Evolutionary conservation across 805 yeast genomes (phyloP).

Genomic region (Nakazawaea holstii): DNA sequence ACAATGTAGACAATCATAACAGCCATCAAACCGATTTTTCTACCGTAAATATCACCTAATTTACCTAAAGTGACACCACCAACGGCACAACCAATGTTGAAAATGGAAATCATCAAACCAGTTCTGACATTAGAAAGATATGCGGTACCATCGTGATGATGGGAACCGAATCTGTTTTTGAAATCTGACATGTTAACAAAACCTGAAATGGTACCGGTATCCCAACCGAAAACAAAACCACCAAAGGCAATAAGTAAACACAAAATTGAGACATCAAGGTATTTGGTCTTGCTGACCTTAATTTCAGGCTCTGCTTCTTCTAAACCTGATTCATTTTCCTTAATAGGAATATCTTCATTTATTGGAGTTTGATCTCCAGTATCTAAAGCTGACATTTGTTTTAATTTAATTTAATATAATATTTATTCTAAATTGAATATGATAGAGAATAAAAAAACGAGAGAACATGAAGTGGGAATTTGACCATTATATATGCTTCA

Average conservation of each 20-base stretch:
- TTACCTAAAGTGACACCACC: conserved; percentile 53
- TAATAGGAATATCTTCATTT: conserved; percentile 5
- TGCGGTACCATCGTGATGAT: conserved; percentile 31
- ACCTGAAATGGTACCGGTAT: conserved; percentile 75
- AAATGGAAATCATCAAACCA: conserved; percentile 64
- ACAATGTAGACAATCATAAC: conserved; percentile 52
- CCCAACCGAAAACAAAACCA: conserved; percentile 76
- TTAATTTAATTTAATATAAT: neutral
- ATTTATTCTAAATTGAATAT: neutral
- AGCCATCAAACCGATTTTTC: conserved; percentile 50
- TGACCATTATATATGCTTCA: neutral
- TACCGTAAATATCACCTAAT: conserved; percentile 54
- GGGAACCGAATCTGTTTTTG: conserved; percentile 45
- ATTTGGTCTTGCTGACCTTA: conserved; percentile 20
- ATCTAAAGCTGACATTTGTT: conserved; percentile 2
- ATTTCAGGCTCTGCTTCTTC: conserved; percentile 12
- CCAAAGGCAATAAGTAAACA: conserved; percentile 65
- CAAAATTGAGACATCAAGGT: conserved; percentile 22
- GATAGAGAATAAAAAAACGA: neutral
- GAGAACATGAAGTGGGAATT: neutral
- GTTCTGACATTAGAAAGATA: conserved; percentile 46
- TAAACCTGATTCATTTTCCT: neutral
- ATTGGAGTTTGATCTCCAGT: conserved; percentile 9
- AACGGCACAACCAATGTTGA: conserved; percentile 67
- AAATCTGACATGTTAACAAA: conserved; percentile 62